These are phyloP conservation scores for Clavispora santaluciae DNA, from an alignment of 805 yeast genomes.

Conservation along the genomic window DNA sequence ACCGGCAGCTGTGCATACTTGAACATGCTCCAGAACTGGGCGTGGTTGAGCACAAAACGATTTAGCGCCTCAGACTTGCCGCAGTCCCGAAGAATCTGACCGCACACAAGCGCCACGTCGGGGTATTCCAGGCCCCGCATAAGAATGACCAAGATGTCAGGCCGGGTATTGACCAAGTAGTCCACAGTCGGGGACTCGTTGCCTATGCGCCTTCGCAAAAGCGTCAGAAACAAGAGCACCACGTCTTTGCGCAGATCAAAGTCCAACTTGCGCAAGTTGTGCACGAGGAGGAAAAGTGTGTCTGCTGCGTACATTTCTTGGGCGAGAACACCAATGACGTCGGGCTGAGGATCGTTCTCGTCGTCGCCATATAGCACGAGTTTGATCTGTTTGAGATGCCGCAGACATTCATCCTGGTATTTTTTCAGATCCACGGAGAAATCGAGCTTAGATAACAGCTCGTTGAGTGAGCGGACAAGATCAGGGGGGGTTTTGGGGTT, in stretches of 20 bases:
- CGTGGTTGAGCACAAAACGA: constrained; percentile 52
- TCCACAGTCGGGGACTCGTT: constrained; percentile 83
- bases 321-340: constrained; percentile 69
- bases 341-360: constrained; percentile 60
- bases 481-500: constrained; percentile 89
- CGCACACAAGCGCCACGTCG: constrained; percentile 69
- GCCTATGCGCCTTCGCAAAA: constrained; percentile 75
- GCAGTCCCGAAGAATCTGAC: constrained; percentile 80
- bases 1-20: constrained; percentile 68
- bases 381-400: constrained; percentile 61
- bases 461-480: constrained; percentile 69
- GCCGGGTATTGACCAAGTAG: constrained; percentile 57
- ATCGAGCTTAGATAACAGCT: constrained; percentile 63
- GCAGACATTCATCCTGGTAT: constrained; percentile 70
- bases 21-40: constrained; percentile 77
- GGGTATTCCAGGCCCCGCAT: constrained; percentile 69
- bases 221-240: constrained; percentile 61
- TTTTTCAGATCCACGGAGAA: constrained; percentile 34
- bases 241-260: constrained; percentile 90
- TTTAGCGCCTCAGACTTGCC: constrained; percentile 71
- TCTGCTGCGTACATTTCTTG: constrained; percentile 75
- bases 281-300: constrained; percentile 56
- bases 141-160: constrained; percentile 58
- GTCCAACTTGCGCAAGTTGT: constrained; percentile 62
- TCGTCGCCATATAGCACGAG: constrained; percentile 67